phyloP scores from a whole-genome alignment of 116 monocot genomes.

The Dioscorea cayenensis region DNA sequence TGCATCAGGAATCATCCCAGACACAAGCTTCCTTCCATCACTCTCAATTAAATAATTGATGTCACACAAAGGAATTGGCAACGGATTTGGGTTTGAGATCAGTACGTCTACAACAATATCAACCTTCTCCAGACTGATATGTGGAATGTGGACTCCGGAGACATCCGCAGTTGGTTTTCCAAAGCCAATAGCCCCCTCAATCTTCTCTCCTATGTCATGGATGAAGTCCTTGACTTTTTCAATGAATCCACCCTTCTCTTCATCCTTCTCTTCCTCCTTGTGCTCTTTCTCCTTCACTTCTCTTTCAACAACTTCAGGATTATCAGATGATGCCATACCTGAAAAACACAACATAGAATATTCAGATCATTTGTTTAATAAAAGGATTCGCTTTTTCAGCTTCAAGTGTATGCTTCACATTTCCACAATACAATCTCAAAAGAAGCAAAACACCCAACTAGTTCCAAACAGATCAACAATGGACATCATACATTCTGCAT shows the following conservation, averaged over 20 bases:
- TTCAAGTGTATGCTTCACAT: too few species aligned
- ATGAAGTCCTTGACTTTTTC: slow-evolving; percentile 96
- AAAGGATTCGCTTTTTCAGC: neutral
- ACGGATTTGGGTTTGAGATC: slow-evolving; percentile 85
- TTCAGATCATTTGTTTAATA: neutral
- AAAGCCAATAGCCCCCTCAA: slow-evolving; percentile 87
- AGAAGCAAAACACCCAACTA: too few species aligned
- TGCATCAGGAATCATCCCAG: slow-evolving; percentile 94
- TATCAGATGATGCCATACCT: slow-evolving; percentile 61
- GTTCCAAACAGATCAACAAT: too few species aligned
- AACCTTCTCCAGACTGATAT: slow-evolving; percentile 65
- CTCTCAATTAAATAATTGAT: slow-evolving; percentile 88
- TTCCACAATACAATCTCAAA: too few species aligned
- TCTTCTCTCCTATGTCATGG: slow-evolving; percentile 96
- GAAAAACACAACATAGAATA: neutral
- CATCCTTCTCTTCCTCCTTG: slow-evolving; percentile 49
- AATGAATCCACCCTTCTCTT: slow-evolving; percentile 78
- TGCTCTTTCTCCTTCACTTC: slow-evolving; percentile 14
- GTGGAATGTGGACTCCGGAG: slow-evolving; percentile 65
- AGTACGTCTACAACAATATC: slow-evolving; percentile 81
- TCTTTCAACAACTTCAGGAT: slow-evolving; percentile 21
- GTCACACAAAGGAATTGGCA: slow-evolving; percentile 90
- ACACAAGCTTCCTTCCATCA: slow-evolving; percentile 91
- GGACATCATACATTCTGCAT: too few species aligned
- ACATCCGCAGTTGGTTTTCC: slow-evolving; percentile 97